Base-by-base conservation (phyloP, 2,329 filamentous ascomycete genomes). In the Calonectria pseudoturangicola region DNA sequence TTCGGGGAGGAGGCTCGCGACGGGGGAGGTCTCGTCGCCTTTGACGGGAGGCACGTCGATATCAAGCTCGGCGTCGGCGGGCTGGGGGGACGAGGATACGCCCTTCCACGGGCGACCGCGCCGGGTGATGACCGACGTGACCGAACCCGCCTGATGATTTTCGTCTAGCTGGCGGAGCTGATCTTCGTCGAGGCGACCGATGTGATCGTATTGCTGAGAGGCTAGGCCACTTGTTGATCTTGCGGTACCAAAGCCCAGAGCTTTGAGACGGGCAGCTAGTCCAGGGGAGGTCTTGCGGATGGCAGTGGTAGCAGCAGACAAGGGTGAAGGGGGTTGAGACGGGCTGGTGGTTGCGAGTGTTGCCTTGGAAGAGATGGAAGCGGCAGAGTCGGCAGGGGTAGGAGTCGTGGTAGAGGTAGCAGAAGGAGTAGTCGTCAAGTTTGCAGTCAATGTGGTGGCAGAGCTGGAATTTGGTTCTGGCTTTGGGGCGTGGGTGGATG, bases 21-120 rank as follows among this genome's bases (percentile, higher is more conserved):
- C 60, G 66, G 75, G 71, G 39, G 79, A 74, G 47, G 78, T 71
- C 67, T 79, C 77, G 74, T 83, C 81, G 75, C 80, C 76, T 74
- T 78, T 73, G 74, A 81, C 75, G 45, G 81, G 74, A 30, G 77
- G 69, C 48, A 74, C 68, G 67, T 78, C 78, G 51, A 76, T 73
- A 64, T 71, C 73, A 73, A 74, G 71, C 63, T 77, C 74, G 77
- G 76, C 74, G 77, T 76, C 74, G 70, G 73, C 70, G 70, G 76
- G 66, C 73, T 80, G 77, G 72, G 79, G 75, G 63, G 76, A 76
- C 65, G 83, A 74, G 70, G 77, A 79, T 81, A 90, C 88, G 82
- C 91, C 92, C 86, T 91, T 94, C 93, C 93, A 95, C 78, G 93
- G 90, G 80, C 92, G 91, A 81, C 93, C 93, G 79, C 92, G 89